Base-by-base conservation (phyloP, 371 early-diverging fungal species). In the Mortierella sp. region DNA sequence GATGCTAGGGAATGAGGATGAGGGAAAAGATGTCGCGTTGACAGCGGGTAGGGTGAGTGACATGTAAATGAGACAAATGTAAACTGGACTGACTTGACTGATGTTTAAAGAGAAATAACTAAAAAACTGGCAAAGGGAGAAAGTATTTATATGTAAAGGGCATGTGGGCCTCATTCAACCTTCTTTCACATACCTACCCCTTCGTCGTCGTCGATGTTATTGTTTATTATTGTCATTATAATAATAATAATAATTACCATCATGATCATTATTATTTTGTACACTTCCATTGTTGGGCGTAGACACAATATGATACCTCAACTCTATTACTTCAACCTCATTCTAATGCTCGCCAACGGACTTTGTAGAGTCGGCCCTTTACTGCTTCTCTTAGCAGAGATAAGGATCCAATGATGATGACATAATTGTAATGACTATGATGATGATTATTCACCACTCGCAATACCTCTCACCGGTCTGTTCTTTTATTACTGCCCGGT, bases 321-420 rank as follows among this genome's bases (percentile, higher is more conserved):
- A 55, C 28, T 43, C 59, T 30, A 45, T 58, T 45, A 26, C 67
- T n/a, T 43, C 67, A 68, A 52, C 62, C 63, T 55, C 59, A 73
- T 73, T 68, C 74, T 62, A 55, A 68, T 68, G 45, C 59, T 64
- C 28, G 64, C 68, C 68, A 73, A 66, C 73, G 73, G 62, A 62
- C 57, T 40, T 32, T 12, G 20, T 47, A n/a, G 28, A 18, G 12
- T n/a, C 20, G 12, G 37, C 26, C 47, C 11, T 40, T 52, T 65
- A 57, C 73, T 73, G 73, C 67, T 55, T 47, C 54, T 39, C 24
- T 64, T 62, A 22, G 68, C 59, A 16, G 30, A 73, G 59, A 73
- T 73, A 47, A 52, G 58, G 60, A 73, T 73, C 10, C 20, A 32
- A 35, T 18, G 54, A 64, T 30, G 37, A 64, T 9, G 1, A 14